Base-by-base conservation (phyloP, 148 eudicot genomes). In the Fagopyrum esculentum region DNA sequence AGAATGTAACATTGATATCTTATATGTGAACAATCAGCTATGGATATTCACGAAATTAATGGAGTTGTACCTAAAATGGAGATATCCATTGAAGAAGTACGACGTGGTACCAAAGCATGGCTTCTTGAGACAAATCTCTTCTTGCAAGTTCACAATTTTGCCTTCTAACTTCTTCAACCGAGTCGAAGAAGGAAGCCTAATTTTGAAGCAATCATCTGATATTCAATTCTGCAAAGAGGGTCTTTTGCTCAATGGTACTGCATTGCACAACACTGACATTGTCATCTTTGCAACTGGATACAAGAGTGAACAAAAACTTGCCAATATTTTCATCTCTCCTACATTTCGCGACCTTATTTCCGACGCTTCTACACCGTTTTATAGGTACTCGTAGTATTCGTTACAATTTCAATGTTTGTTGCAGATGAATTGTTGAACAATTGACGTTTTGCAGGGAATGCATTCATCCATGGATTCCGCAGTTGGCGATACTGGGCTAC, bases 401-500 rank as follows among this genome's bases (percentile, higher is more conserved):
- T 13, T 54, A 54, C 57, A 54, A 54, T 13, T 4, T 15, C n/a
- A 1, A 16, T 54, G 57, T 10, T 3, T 16, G 3, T 51, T 51
- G 15, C 15, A 51, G 15, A 51, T 51, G 3, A 35, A 35, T 35
- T 35, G 40, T 2, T 1, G 2, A 35, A 35, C 40, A 35, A 35
- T 9, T 49, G 15, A 15, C 5, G 17, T 15, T 12, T 15, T 3
- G 57, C 4, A 84, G 88, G 83, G 86, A 87, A 35, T 87, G 90
- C 64, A 83, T 87, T 45, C 86, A 81, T 78, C 88, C 86, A 9
- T 16, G 84, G 74, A 82, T 87, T 17, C 86, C 86, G 17, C 88
- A 83, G 9, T 66, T 87, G 19, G 88, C 88, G 49, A 78, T 85
- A 26, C 63, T 85, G 0, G 88, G 88, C 8, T 87, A 78, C 71